A percentile compares a stretch with the other conserved stretches of the same genome.
phyloP scores from a whole-genome alignment of 208 protist genomes.

The Herpetomonas tarakana region DNA sequence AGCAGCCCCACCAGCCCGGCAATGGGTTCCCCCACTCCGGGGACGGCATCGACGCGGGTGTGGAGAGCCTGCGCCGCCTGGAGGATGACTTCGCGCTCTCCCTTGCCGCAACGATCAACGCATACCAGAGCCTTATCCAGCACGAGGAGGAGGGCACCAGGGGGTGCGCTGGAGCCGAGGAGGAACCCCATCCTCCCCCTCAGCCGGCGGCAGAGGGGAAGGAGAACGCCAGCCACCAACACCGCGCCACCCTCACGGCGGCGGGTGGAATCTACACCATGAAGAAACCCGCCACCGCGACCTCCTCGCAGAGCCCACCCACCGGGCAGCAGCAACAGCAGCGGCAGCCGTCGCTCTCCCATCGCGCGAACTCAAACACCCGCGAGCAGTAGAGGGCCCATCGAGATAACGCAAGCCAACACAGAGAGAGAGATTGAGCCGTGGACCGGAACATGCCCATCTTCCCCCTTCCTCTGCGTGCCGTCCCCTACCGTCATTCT shows the following conservation, averaged over 20 bases:
- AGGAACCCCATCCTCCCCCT: too few species aligned
- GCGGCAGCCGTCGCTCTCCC: constrained; percentile 6
- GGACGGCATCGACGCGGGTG: neutral
- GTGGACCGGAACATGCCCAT: too few species aligned
- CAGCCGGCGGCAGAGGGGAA: constrained; percentile 8
- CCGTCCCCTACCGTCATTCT: too few species aligned
- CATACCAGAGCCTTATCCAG: constrained; percentile 11
- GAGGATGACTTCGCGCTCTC: neutral
- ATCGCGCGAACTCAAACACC: constrained; percentile 1
- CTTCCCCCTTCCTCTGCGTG: too few species aligned
- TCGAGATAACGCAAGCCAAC: neutral
- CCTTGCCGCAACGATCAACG: neutral
- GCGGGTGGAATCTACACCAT: neutral
- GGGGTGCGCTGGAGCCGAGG: too few species aligned
- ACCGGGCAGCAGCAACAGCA: too few species aligned
- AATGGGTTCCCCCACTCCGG: too few species aligned
- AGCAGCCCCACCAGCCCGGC: neutral
- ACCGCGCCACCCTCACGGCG: too few species aligned
- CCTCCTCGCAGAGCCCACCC: too few species aligned
- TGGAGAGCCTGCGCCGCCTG: neutral
- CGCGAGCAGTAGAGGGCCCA: neutral
- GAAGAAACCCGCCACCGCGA: too few species aligned
- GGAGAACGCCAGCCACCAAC: constrained; percentile 2
- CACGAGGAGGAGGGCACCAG: constrained; percentile 14
- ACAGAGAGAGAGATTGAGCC: neutral